phyloP scores from a whole-genome alignment of 2,329 filamentous ascomycete genomes.

The Fusarium albidum region DNA sequence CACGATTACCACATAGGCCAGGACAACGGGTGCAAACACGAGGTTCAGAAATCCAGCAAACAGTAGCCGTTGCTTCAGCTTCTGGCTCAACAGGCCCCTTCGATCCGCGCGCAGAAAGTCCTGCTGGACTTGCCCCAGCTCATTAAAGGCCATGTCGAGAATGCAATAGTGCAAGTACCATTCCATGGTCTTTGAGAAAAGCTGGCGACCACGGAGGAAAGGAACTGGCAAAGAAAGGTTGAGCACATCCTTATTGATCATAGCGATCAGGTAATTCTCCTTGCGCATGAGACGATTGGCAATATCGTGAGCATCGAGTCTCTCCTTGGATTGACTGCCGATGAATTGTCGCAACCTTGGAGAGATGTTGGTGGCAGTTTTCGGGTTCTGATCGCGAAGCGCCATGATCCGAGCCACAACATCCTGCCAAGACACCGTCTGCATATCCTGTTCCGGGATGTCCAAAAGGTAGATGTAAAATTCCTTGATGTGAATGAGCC shows the following conservation, averaged over 20 bases:
- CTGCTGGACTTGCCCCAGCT: conserved; percentile 84
- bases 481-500: conserved; percentile 79
- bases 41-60: conserved; percentile 89
- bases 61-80: conserved; percentile 78
- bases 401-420: conserved; percentile 86
- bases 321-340: conserved; percentile 88
- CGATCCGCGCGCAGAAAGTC: conserved; percentile 87
- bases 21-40: conserved; percentile 83
- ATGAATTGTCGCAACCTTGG: conserved; percentile 64
- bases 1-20: conserved; percentile 85
- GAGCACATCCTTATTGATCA: conserved; percentile 96
- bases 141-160: conserved; percentile 93
- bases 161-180: conserved; percentile 93
- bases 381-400: conserved; percentile 84
- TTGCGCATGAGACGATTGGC: conserved; percentile 96
- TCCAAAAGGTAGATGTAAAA: conserved; percentile 86
- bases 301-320: conserved; percentile 95
- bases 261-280: conserved; percentile 95
- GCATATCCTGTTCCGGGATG: conserved; percentile 85
- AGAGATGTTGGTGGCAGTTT: conserved; percentile 70
- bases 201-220: conserved; percentile 78
- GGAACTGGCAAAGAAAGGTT: conserved; percentile 88
- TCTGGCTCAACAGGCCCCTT: conserved; percentile 79
- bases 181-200: conserved; percentile 89
- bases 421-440: conserved; percentile 94